These are phyloP conservation scores for Salix caprea DNA, from an alignment of 345 rosid species.

Conservation along the genomic window DNA sequence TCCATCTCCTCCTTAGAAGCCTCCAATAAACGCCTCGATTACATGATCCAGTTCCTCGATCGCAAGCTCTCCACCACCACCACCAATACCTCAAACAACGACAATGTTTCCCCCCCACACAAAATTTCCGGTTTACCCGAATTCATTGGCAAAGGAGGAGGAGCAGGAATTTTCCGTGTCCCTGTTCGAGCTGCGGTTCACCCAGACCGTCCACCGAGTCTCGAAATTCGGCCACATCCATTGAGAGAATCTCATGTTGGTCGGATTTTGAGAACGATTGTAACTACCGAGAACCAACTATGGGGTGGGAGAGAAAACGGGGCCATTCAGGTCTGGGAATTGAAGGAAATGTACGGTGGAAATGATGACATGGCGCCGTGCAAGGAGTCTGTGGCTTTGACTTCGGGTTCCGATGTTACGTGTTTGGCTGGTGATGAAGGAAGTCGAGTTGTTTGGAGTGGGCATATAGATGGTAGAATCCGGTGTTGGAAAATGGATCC, in stretches of 20 bases:
- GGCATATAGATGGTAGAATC: conserved; percentile 29
- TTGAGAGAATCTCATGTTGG: conserved; percentile 28
- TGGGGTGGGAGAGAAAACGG: conserved; percentile 31
- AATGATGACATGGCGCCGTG: conserved; percentile 17
- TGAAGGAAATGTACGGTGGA: conserved; percentile 16
- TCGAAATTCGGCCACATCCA: conserved; percentile 28
- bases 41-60: conserved; percentile 88
- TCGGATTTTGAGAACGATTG: conserved; percentile 17
- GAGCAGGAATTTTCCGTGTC: conserved; percentile 14
- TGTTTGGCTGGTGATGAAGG: conserved; percentile 27
- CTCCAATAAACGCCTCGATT: conserved; percentile 70
- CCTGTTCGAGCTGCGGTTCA: conserved; percentile 24
- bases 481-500: conserved; percentile 25
- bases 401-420: conserved; percentile 12
- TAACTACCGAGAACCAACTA: conserved; percentile 12
- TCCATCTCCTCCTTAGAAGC: conserved; percentile 44
- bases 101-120: neutral
- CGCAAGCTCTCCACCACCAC: conserved; percentile 48
- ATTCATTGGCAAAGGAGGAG: conserved; percentile 27
- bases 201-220: conserved; percentile 25
- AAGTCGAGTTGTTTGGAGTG: conserved; percentile 26
- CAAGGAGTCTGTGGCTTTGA: conserved; percentile 11
- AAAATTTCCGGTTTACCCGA: conserved; percentile 16
- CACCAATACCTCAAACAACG: conserved; percentile 1
- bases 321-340: conserved; percentile 21